Evolutionary conservation across 73 alveolate species (phyloP), one percentile per base, ranked within the genome.

Genomic region (Durusdinium trenchii): DNA sequence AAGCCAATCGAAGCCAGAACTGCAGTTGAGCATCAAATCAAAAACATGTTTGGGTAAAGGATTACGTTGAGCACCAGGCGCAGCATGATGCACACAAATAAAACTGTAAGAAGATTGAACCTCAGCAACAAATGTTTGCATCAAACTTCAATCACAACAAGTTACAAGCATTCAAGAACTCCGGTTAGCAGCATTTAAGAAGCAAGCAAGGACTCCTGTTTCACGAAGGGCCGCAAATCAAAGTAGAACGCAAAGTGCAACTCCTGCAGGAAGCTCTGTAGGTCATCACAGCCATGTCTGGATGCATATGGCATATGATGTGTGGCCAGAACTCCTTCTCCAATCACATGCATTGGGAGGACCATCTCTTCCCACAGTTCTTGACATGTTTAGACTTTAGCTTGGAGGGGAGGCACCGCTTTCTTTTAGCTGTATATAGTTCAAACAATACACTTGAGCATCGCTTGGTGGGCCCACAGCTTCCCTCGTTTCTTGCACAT

Each of bases 1-100:
- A 99, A 99, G 79, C 99, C 99, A 50, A 99, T 75, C 43, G 99
- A 99, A 18, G 99, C 99, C 48, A 93, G 81, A 40, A 93, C 92
- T 90, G 60, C n/a, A 47, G 73, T 47, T 26, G 45, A 0, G n/a
- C n/a, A n/a, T n/a, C n/a, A n/a, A n/a, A n/a, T n/a, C n/a, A n/a
- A 3, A 28, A 45, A 51, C 28, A 9, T 20, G 2, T 51, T 6
- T 32, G 42, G 42, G 10, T 32, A 6, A 7, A 45, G 18, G 14
- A 35, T 4, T 47, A 79, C 30, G 57, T 45, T 64, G 60, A 50
- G 97, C 35, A 43, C 87, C 89, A 6, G 61, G 32, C 99, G 92
- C 35, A 93, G 99, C 99, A 93, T 76, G 42, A 93, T 40, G 83
- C 99, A 93, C 20, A 93, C 99, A 52, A 93, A 93, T 36, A 93